Percentiles rank a stretch among this genome's conserved stretches.
Conservation (phyloP, 176 grass and related monocot species). For the Bothriochloa decipiens region DNA sequence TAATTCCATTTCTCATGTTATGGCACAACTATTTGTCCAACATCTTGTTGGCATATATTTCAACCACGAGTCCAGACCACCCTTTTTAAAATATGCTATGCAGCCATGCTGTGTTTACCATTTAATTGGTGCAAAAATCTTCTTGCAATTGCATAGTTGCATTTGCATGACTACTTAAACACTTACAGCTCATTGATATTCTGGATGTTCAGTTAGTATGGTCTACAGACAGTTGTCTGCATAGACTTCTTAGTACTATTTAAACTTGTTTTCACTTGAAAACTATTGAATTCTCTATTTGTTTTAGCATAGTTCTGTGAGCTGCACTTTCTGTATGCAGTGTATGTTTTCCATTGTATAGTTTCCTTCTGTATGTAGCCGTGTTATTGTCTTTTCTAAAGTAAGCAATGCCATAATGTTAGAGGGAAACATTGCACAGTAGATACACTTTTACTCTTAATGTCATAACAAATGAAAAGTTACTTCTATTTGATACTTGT, state of each 20-base stretch:
- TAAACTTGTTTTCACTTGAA: constrained; percentile 8
- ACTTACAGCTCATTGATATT: not conserved
- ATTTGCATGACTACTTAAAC: constrained; percentile 12
- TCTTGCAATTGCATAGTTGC: constrained; percentile 14
- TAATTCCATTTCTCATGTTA: constrained; percentile 37
- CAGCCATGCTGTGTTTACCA: not conserved
- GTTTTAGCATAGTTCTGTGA: constrained; percentile 24
- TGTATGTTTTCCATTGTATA: not conserved
- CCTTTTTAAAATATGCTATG: constrained; percentile 13
- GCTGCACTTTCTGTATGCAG: not conserved
- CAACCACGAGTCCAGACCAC: constrained; percentile 3
- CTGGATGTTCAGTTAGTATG: constrained; percentile 10
- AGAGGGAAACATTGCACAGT: not conserved
- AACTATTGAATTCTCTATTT: constrained; percentile 14
- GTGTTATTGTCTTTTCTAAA: not conserved
- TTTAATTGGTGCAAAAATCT: constrained; percentile 7
- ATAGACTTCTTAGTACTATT: constrained; percentile 11
- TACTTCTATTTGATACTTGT: not conserved
- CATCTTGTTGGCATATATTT: constrained; percentile 5
- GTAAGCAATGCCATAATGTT: constrained; percentile 3
- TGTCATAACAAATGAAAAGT: not conserved
- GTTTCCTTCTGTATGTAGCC: not conserved
- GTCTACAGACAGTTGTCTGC: not conserved
- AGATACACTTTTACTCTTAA: not conserved
- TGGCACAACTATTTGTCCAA: constrained; percentile 10